Evolutionary conservation across 192 early-diverging fungal species (phyloP), one percentile per base, ranked within the genome.

Genomic region (Podila verticillata): DNA sequence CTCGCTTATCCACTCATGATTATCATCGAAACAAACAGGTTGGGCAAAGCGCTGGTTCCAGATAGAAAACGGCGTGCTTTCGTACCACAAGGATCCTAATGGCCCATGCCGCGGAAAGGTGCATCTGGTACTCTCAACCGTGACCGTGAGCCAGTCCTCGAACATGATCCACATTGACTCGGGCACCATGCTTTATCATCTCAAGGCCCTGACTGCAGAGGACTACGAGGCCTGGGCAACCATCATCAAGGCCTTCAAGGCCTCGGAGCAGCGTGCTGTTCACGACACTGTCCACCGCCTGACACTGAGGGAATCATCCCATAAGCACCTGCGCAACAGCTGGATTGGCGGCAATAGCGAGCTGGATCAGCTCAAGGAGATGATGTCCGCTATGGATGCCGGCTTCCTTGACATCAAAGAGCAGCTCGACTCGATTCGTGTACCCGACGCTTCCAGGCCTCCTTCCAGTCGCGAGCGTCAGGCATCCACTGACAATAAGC

Each of bases 1-100:
- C 34, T 12, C 36, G 13, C 36, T 39, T 12, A 44, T 15, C 3
- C 39, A 17, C 15, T 44, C 39, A 44, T 44, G 39, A 44, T 7
- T 44, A 15, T 17, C 39, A 0, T 12, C 12, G 13, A 17, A 15
- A 3, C 3, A 44, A 66, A 39, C 34, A 89, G 97, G 97, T 10
- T 98, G 93, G 89, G 91, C 94, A 34, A 92, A 93, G 68, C 92
- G 97, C 32, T 98, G 96, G 96, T 89, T 97, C 47, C 79, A 87
- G 28, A 85, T 97, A 22, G 90, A 95, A 63, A 82, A 93, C 66
- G 95, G 93, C 4, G 85, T 91, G 60, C 80, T 98, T 31, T 86
- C 91, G 4, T 97, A 98, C 84, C 92, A 86, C 75, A 95, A 90
- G 67, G 75, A 84, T 2, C 91, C 91, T 44, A 88, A 92, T 20